phyloP scores from a whole-genome alignment of 75 land plant genomes.

The Adiantum capillusveneris region DNA sequence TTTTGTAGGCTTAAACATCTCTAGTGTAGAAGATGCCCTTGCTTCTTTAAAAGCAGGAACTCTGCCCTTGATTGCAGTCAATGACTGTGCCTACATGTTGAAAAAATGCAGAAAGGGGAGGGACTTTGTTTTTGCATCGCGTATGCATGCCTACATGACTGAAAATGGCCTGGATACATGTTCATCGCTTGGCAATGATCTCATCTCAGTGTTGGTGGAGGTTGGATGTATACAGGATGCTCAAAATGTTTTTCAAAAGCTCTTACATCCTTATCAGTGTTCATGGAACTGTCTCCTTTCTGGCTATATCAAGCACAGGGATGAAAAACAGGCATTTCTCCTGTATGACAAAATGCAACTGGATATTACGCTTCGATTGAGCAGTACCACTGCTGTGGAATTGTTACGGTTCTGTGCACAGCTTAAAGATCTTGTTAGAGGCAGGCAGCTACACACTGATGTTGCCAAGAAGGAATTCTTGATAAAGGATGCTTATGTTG shows the following conservation, averaged over 20 bases:
- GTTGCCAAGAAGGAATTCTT: not conserved
- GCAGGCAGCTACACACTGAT: conserved; percentile 1
- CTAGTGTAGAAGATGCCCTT: too few relatives aligned
- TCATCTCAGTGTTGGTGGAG: not conserved
- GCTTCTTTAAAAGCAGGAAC: too few relatives aligned
- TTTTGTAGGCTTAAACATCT: too few relatives aligned
- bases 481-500: conserved; percentile 1
- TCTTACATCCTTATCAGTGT: not conserved
- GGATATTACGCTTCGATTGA: not conserved
- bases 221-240: not conserved
- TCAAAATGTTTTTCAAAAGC: not conserved
- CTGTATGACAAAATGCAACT: not conserved
- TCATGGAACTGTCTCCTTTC: not conserved
- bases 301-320: not conserved
- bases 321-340: not conserved
- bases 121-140: not conserved
- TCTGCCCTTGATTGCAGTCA: too few relatives aligned
- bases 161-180: not conserved
- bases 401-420: conserved; percentile 5
- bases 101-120: not conserved
- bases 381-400: not conserved
- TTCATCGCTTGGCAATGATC: not conserved
- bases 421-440: not conserved
- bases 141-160: not conserved
- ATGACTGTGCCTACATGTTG: not conserved